A percentile compares a stretch with the other conserved stretches of the same genome.
These are phyloP conservation scores for Candida sonorensis DNA, from an alignment of 805 yeast genomes.

Conservation along the genomic window DNA sequence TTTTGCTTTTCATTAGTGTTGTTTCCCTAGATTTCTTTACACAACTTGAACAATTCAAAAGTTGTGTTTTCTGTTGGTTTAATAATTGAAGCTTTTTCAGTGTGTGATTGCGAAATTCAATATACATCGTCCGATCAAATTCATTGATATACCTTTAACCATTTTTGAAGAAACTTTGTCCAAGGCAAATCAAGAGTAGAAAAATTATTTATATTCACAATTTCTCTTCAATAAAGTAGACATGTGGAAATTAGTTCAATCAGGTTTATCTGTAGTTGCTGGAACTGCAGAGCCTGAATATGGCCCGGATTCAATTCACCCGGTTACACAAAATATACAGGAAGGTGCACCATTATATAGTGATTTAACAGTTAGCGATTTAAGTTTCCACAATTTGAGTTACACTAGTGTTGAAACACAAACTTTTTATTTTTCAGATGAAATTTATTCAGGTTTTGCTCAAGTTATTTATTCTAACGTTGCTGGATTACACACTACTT, in stretches of 20 bases:
- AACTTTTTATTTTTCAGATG: slow-evolving; percentile 72
- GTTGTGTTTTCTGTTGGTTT: no score
- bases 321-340: slow-evolving; percentile 54
- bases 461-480: slow-evolving; percentile 93
- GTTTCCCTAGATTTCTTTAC: no score
- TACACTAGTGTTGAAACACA: slow-evolving; percentile 94
- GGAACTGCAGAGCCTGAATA: slow-evolving; percentile 98
- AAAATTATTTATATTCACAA: no score
- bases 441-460: slow-evolving; percentile 76
- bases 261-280: slow-evolving; percentile 74
- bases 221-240: no score
- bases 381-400: slow-evolving; percentile 66
- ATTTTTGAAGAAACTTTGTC: no score
- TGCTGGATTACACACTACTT: slow-evolving; percentile 80
- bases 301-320: slow-evolving; percentile 85
- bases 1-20: no score
- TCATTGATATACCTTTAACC: no score
- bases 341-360: slow-evolving; percentile 52
- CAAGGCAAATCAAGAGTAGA: no score
- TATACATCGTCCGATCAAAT: no score
- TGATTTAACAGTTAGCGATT: slow-evolving; percentile 57
- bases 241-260: slow-evolving; percentile 30
- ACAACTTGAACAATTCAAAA: no score
- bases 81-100: no score
- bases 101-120: no score